phyloP scores from a whole-genome alignment of 805 yeast species.

The Ogataea parapolymorpha region DNA sequence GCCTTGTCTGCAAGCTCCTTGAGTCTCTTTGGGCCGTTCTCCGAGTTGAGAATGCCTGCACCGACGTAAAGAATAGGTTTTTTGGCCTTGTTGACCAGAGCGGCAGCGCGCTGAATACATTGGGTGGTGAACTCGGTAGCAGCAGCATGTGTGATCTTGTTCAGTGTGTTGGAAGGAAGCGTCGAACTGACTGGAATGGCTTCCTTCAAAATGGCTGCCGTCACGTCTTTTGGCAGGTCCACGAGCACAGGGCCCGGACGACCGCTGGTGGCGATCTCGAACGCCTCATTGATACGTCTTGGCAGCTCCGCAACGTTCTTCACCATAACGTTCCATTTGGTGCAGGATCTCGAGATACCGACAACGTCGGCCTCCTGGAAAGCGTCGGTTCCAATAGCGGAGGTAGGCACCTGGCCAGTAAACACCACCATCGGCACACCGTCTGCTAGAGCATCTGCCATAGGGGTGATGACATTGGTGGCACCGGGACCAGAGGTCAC shows the following conservation, averaged over 20 bases:
- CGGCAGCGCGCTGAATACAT: constrained; percentile 74
- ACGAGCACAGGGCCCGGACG: constrained; percentile 99
- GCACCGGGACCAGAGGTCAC: constrained; percentile 99
- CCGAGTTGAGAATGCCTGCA: constrained; percentile 78
- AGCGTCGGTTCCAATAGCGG: constrained; percentile 96
- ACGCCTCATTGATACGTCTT: constrained; percentile 93
- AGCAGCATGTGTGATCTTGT: constrained; percentile 64
- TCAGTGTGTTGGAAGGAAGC: constrained; percentile 69
- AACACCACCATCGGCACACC: constrained; percentile 97
- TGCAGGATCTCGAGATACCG: constrained; percentile 95
- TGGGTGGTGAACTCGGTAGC: constrained; percentile 71
- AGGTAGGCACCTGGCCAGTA: constrained; percentile 95
- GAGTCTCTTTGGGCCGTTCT: constrained; percentile 74
- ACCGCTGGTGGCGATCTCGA: constrained; percentile 92
- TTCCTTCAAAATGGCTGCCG: constrained; percentile 82
- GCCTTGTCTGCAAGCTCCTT: constrained; percentile 89
- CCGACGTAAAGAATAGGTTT: constrained; percentile 90
- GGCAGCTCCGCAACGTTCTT: constrained; percentile 93
- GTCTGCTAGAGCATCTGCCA: constrained; percentile 96
- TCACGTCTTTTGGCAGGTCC: constrained; percentile 96
- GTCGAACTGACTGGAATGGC: constrained; percentile 82
- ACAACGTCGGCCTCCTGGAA: constrained; percentile 99
- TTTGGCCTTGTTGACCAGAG: constrained; percentile 75
- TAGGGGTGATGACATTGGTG: constrained; percentile 95
- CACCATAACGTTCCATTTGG: constrained; percentile 99